Evolutionary conservation across 176 grass and related monocot genomes (phyloP).

Genomic region (Zoysia pacifica): DNA sequence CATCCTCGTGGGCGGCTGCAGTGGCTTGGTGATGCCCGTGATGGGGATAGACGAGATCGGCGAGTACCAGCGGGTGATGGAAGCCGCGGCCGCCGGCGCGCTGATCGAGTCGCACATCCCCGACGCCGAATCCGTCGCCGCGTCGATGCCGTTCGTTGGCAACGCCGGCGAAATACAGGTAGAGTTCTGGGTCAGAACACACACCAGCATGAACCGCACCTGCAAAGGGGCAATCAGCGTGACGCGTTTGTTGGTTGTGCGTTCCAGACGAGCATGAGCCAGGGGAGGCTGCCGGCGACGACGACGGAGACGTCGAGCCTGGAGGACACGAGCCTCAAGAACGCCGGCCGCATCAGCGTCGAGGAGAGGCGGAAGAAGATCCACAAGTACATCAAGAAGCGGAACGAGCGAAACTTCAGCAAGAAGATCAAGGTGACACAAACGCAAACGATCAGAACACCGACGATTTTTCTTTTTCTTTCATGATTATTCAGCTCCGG

Average conservation of each 20-base stretch:
- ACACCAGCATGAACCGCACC: background rate
- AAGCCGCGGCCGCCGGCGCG: conserved; percentile 31
- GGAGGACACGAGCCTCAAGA: conserved; percentile 75
- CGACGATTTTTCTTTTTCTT: background rate
- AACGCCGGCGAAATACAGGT: conserved; percentile 74
- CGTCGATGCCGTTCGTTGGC: conserved; percentile 40
- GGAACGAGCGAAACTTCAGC: conserved; percentile 93
- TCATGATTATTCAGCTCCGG: background rate
- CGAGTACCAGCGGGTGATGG: conserved; percentile 70
- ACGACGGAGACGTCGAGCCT: conserved; percentile 32
- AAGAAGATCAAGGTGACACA: conserved; percentile 96
- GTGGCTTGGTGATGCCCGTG: conserved; percentile 56
- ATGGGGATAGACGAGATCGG: conserved; percentile 53
- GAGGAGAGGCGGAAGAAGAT: conserved; percentile 96
- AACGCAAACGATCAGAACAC: background rate
- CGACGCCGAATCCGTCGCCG: conserved; percentile 34
- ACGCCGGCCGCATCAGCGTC: conserved; percentile 44
- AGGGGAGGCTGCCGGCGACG: background rate
- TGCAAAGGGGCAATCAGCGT: background rate
- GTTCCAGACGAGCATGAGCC: conserved; percentile 49
- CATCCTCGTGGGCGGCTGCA: conserved; percentile 38
- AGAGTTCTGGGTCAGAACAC: background rate
- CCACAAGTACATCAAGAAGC: conserved; percentile 95
- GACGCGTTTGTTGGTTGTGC: conserved; percentile 38
- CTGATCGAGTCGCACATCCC: conserved; percentile 23